Evolutionary conservation across 768 basidiomycete species (phyloP).

Genomic region (Rhizopogon roseolus): DNA sequence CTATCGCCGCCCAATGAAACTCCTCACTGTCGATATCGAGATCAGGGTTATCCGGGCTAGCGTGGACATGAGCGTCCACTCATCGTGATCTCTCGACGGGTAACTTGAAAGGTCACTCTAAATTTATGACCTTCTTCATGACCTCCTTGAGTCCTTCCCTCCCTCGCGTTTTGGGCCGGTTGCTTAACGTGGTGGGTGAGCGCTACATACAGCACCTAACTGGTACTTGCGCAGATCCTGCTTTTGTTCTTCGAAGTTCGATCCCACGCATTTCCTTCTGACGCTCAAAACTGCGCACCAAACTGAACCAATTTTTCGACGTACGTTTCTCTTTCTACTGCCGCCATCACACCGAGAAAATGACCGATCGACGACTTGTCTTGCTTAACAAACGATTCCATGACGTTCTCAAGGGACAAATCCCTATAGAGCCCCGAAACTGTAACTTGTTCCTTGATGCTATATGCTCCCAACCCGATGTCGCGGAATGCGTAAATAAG

Average conservation of each 20-base stretch:
- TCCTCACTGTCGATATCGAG: too few species aligned
- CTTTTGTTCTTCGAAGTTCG: not conserved
- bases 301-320: too few species aligned
- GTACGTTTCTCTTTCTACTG: not conserved
- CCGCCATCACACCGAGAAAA: not conserved
- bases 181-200: too few species aligned
- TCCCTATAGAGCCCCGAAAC: slow-evolving; percentile 14
- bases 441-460: slow-evolving; percentile 35
- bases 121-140: not conserved
- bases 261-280: not conserved
- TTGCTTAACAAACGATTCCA: slow-evolving; percentile 25
- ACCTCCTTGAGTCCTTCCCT: not conserved
- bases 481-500: slow-evolving; percentile 27
- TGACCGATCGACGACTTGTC: not conserved
- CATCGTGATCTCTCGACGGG: too few species aligned
- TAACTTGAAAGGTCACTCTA: too few species aligned
- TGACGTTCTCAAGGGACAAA: slow-evolving; percentile 19
- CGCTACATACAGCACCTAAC: not conserved
- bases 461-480: slow-evolving; percentile 32
- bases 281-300: not conserved
- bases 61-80: too few species aligned
- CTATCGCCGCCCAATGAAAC: too few species aligned
- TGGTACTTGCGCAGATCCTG: not conserved
- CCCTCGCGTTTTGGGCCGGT: too few species aligned
- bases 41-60: too few species aligned